Base-by-base conservation (phyloP, 2,329 filamentous ascomycete species). In the Rutstroemia sp. region DNA sequence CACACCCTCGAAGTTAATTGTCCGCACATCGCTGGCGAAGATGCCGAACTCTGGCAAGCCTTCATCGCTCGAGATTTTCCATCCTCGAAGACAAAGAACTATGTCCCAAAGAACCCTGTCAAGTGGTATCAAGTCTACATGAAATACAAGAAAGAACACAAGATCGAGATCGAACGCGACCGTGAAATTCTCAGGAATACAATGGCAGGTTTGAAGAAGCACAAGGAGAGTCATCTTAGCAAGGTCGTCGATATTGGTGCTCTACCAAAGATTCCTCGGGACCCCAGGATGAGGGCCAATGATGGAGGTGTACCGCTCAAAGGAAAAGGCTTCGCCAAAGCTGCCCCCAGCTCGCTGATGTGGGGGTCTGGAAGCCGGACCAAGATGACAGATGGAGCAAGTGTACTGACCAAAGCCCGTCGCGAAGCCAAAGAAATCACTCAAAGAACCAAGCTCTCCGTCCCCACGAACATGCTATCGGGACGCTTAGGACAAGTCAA, bases 121-220 rank as follows among this genome's bases (percentile, higher is more conserved):
- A 83, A 83, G 58, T 96, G 91, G 91, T 83, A 86, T 68, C 83
- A 86, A 55, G 78, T 95, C 14, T 96, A 95, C 73, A 75, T 78
- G 61, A 82, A 83, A 60, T 85, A 92, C 67, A 78, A 81, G 61
- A 75, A 75, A 44, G 76, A 85, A 60, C 79, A 83, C 39, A 74
- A 81, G 37, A 73, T 77, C 51, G 76, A 81, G 52, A 76, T 86
- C 7, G 75, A 76, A 4, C 74, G 75, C 21, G 84, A 86, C 61
- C 78, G 82, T 57, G 78, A 76, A 58, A 76, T 75, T 53, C 74
- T 90, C 5, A 54, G 62, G 56, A 79, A 76, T 64, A 75, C 75
- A 48, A 78, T 80, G 44, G 73, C 87, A 47, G 80, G 77, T 14
- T 76, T 87, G 59, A 77, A 79, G 64, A 73, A 81, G 57, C 74